phyloP scores from a whole-genome alignment of 192 early-diverging fungal genomes.

The Radiomyces spectabilis region DNA sequence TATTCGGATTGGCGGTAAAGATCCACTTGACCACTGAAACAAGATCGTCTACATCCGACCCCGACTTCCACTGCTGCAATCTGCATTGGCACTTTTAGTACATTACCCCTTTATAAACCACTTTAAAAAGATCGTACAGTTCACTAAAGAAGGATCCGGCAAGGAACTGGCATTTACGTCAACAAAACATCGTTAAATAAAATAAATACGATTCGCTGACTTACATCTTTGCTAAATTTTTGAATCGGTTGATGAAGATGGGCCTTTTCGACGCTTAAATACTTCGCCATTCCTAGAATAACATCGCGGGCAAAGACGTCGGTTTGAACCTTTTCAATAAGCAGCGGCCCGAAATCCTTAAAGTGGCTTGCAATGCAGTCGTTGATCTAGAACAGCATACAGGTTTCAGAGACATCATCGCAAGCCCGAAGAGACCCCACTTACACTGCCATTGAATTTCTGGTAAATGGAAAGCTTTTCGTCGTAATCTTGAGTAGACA shows the following conservation, averaged over 20 bases:
- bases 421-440: no score
- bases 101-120: no score
- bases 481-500: neutral
- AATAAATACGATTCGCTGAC: no score
- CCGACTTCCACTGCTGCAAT: no score
- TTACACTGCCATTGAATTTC: neutral
- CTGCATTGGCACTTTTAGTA: no score
- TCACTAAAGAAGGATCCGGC: constrained; percentile 18
- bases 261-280: constrained; percentile 4
- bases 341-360: neutral
- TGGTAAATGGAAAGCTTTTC: neutral
- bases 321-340: neutral
- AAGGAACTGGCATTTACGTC: constrained; percentile 10
- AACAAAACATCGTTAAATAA: neutral
- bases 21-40: constrained; percentile 40
- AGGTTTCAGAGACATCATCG: no score
- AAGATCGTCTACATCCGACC: constrained; percentile 20
- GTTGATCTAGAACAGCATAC: constrained; percentile 14
- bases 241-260: no score
- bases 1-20: constrained; percentile 33
- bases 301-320: neutral
- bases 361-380: constrained; percentile 15
- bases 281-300: constrained; percentile 12
- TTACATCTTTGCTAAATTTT: no score
- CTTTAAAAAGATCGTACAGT: no score